These are phyloP conservation scores for Graphilbum fragrans DNA, from an alignment of 2,329 filamentous ascomycete genomes.

Conservation along the genomic window DNA sequence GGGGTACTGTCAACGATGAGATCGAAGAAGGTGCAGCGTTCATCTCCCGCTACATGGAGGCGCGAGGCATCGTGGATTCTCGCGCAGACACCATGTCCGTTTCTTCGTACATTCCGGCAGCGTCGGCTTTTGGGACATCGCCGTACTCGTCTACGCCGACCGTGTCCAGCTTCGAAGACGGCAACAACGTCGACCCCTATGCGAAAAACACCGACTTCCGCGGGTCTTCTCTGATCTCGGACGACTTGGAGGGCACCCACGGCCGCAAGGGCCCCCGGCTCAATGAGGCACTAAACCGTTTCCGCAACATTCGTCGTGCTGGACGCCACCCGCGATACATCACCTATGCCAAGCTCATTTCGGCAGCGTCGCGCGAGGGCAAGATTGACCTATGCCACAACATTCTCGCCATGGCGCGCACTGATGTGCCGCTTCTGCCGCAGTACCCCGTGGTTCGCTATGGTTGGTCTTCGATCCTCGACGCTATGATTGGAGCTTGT, in stretches of 20 bases:
- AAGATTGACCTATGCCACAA: slow-evolving; percentile 76
- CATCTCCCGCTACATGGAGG: slow-evolving; percentile 45
- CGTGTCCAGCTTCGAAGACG: slow-evolving; percentile 59
- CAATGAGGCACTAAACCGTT: slow-evolving; percentile 68
- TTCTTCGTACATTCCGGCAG: slow-evolving; percentile 22
- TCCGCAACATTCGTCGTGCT: slow-evolving; percentile 86
- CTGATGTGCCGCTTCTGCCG: slow-evolving; percentile 72
- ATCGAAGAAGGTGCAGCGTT: slow-evolving; percentile 79
- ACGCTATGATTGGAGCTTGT: slow-evolving; percentile 91
- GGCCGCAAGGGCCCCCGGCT: slow-evolving; percentile 62
- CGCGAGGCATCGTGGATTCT: slow-evolving; percentile 41
- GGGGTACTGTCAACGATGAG: slow-evolving; percentile 56
- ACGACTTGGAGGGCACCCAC: slow-evolving; percentile 71
- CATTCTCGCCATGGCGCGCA: slow-evolving; percentile 77
- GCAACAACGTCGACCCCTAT: slow-evolving; percentile 62
- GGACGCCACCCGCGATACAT: slow-evolving; percentile 91
- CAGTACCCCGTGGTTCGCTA: slow-evolving; percentile 84
- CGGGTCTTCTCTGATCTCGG: slow-evolving; percentile 80
- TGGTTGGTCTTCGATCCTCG: slow-evolving; percentile 91
- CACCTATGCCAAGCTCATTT: slow-evolving; percentile 91
- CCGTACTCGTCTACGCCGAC: slow-evolving; percentile 42
- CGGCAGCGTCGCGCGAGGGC: slow-evolving; percentile 73
- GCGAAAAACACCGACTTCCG: slow-evolving; percentile 85
- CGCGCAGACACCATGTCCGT: slow-evolving; percentile 36
- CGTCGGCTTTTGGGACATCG: slow-evolving; percentile 34